Evolutionary conservation across 169 alveolate genomes (phyloP), one percentile per base, ranked within the genome.

Genomic region (Miamiensis avidus): DNA sequence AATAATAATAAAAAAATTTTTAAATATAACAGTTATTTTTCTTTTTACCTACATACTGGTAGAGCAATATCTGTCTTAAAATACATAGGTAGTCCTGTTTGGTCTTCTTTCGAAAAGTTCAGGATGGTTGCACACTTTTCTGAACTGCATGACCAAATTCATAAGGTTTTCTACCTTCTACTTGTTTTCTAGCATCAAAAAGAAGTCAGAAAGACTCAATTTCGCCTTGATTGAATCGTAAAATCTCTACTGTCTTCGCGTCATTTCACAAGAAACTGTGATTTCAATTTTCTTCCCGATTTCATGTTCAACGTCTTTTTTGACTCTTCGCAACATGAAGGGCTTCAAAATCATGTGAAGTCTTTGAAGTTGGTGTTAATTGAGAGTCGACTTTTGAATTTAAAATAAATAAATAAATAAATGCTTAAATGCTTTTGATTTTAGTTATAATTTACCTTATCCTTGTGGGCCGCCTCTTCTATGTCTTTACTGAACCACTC

Each of bases 91-190:
- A 0, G 97, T 96, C 82, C 95, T 96, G 31, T 97, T 98, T 77
- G 95, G 92, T 79, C 99, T 94, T 82, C 99, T 97, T 88, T 96
- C 98, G 82, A 97, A 97, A 34, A 98, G 95, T 88, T 98, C 99
- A 6, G 99, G 99, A 91, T 98, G 99, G 88, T 99, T 99, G 89
- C 99, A 99, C 27, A 99, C 99, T 93, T 99, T 99, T 87, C 99
- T 96, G 76, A 99, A 97, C 91, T 99, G 99, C 99, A 99, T 99
- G 30, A 98, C 99, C 84, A 98, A 94, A 89, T 99, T 99, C 97
- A 98, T 96, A 87, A 99, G 92, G 85, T 95, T 96, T 82, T 98
- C 99, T 69, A 98, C 97, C 90, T 97, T 97, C 32, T 95, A 91
- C 82, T 95, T 96, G 1, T 94, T 89, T 81, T 95, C 97, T 29